Evolutionary conservation across 1,139 yeast species (phyloP).

Genomic region (Debaryomycetaceae sp.): DNA sequence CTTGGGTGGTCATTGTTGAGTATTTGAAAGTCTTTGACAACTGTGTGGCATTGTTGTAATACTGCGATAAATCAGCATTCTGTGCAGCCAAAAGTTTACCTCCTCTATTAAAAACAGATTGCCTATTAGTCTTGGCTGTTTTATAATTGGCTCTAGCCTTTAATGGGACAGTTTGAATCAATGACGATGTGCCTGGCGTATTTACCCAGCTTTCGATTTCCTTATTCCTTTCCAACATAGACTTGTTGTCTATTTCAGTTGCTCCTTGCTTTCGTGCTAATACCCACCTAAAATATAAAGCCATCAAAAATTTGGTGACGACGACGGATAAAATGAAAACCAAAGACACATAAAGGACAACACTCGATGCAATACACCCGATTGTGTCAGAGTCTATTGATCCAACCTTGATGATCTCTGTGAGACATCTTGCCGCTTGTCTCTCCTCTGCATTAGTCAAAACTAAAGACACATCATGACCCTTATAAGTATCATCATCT

Average conservation of each 20-base stretch:
- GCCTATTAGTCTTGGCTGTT: conserved; percentile 38
- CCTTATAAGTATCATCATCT: conserved; percentile 53
- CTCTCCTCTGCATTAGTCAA: conserved; percentile 69
- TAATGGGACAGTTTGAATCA: conserved; percentile 49
- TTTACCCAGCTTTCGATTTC: conserved; percentile 82
- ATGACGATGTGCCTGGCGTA: conserved; percentile 29
- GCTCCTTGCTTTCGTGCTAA: conserved; percentile 82
- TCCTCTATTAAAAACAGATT: conserved; percentile 40
- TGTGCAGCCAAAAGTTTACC: conserved; percentile 40
- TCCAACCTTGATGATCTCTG: conserved; percentile 89
- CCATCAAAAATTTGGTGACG: conserved; percentile 70
- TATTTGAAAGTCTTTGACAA: conserved; percentile 44
- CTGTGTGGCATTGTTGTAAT: conserved; percentile 33
- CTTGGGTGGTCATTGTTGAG: conserved; percentile 58
- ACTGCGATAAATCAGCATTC: conserved; percentile 36
- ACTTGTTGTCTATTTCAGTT: conserved; percentile 47
- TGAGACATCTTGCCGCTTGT: conserved; percentile 72
- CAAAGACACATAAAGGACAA: conserved; percentile 76
- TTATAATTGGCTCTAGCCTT: conserved; percentile 50
- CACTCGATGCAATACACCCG: conserved; percentile 92
- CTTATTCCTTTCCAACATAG: conserved; percentile 46
- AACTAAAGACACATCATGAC: conserved; percentile 78
- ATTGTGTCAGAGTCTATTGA: conserved; percentile 83
- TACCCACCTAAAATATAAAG: conserved; percentile 86
- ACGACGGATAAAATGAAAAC: conserved; percentile 83